Percentiles rank a stretch among this genome's conserved stretches.
Evolutionary conservation across 169 alveolate species (phyloP).

Genomic region (Plasmodium relictum): DNA sequence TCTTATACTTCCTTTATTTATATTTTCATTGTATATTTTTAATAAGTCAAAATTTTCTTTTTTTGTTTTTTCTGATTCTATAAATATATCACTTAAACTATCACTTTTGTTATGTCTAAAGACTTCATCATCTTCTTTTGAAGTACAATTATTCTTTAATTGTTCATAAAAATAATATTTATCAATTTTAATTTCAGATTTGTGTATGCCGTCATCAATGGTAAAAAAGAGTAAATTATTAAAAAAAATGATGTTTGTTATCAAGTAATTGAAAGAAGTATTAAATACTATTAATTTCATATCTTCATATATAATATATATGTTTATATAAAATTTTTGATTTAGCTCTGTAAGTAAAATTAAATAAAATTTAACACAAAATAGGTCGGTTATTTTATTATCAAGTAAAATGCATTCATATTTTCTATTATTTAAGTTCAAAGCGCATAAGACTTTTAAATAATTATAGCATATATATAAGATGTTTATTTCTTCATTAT

Average conservation of each 20-base stretch:
- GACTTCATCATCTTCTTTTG: constrained; percentile 12
- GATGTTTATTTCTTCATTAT: constrained; percentile 54
- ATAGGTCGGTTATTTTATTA: constrained; percentile 34
- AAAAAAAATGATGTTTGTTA: constrained; percentile 48
- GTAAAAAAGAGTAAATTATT: constrained; percentile 50
- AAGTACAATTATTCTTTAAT: constrained; percentile 14
- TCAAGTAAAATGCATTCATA: constrained; percentile 51
- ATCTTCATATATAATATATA: constrained; percentile 68
- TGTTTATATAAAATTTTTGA: constrained; percentile 27
- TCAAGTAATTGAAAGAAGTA: constrained; percentile 10
- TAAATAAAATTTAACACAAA: constrained; percentile 58
- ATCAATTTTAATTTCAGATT: constrained; percentile 59
- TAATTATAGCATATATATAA: constrained; percentile 48
- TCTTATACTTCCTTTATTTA: background rate
- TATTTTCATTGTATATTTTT: background rate
- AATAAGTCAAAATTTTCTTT: background rate
- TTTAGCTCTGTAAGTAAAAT: constrained; percentile 32
- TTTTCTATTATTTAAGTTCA: constrained; percentile 30
- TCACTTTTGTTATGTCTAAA: constrained; percentile 10
- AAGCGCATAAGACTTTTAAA: constrained; percentile 1
- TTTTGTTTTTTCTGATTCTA: constrained; percentile 10
- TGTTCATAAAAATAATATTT: constrained; percentile 66
- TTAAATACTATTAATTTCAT: constrained; percentile 34
- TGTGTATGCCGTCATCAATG: constrained; percentile 21
- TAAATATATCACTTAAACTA: constrained; percentile 1